Evolutionary conservation across 2,329 filamentous ascomycete species (phyloP).

Genomic region (Microcyclosporella mali): DNA sequence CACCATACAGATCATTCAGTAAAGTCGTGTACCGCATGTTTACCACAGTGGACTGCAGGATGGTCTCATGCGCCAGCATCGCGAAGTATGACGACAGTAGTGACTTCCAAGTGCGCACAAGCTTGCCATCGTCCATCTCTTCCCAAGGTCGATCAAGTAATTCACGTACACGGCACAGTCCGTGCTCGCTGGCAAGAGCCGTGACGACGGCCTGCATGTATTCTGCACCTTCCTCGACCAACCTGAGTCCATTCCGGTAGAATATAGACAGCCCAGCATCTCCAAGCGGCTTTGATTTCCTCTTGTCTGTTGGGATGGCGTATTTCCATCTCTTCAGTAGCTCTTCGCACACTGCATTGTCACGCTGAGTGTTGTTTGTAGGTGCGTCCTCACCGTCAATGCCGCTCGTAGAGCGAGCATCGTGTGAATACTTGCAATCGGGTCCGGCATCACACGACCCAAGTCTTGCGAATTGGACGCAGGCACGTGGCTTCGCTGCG

Average conservation of each 20-base stretch:
- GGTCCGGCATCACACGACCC: too few species aligned
- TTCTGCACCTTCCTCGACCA: conserved; percentile 4
- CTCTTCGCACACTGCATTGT: not conserved
- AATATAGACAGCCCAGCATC: conserved; percentile 5
- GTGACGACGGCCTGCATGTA: conserved; percentile 9
- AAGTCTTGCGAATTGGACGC: too few species aligned
- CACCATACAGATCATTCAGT: conserved; percentile 8
- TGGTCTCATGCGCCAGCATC: conserved; percentile 10
- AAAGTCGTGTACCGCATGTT: conserved; percentile 4
- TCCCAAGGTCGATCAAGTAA: not conserved
- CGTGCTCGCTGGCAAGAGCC: conserved; percentile 1
- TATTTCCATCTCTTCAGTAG: conserved; percentile 2
- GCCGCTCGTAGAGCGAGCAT: not conserved
- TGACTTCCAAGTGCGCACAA: not conserved
- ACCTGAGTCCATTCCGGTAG: not conserved
- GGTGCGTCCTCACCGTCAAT: not conserved
- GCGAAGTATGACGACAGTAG: conserved; percentile 11
- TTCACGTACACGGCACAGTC: conserved; percentile 5
- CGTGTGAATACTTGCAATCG: too few species aligned
- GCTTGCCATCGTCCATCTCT: not conserved
- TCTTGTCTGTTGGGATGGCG: conserved; percentile 3
- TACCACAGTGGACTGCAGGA: conserved; percentile 4
- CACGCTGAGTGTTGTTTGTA: not conserved
- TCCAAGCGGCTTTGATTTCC: conserved; percentile 3
- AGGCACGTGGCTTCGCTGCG: too few species aligned